Evolutionary conservation across 2,329 filamentous ascomycete genomes (phyloP).

Genomic region (Cytospora leucostoma): DNA sequence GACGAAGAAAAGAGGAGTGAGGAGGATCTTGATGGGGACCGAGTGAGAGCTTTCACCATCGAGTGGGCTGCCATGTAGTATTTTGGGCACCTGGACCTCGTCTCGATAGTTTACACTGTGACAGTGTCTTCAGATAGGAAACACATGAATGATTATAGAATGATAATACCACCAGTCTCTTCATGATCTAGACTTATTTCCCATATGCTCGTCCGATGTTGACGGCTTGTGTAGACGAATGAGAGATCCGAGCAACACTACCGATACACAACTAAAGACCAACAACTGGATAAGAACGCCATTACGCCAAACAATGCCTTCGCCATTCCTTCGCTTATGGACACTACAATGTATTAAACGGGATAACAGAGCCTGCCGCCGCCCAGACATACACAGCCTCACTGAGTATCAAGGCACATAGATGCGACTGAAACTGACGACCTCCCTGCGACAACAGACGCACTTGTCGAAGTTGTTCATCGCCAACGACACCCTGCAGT

Average conservation of each 20-base stretch:
- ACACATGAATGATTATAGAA: not conserved
- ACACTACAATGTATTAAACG: constrained; percentile 4
- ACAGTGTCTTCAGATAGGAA: not conserved
- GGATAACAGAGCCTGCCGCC: not conserved
- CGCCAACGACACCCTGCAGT: constrained; percentile 88
- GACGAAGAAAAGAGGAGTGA: constrained; percentile 31
- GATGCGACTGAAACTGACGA: constrained; percentile 85
- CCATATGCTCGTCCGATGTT: not conserved
- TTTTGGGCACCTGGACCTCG: constrained; percentile 7
- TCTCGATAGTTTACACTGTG: not conserved
- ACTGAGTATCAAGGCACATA: constrained; percentile 69
- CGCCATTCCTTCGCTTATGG: constrained; percentile 17
- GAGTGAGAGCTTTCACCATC: constrained; percentile 75
- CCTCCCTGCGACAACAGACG: constrained; percentile 87
- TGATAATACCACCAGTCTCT: not conserved
- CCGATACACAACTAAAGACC: not conserved
- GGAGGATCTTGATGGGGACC: constrained; percentile 37
- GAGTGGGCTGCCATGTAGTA: constrained; percentile 90
- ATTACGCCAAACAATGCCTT: constrained; percentile 20
- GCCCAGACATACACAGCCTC: not conserved
- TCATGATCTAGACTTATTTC: constrained; percentile 6
- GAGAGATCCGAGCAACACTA: not conserved
- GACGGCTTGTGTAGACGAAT: constrained; percentile 3
- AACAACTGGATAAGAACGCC: constrained; percentile 7
- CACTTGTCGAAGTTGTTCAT: constrained; percentile 98